Evolutionary conservation across 805 yeast genomes (phyloP), one percentile per base, ranked within the genome.

Genomic region (Lipomyces sp.): DNA sequence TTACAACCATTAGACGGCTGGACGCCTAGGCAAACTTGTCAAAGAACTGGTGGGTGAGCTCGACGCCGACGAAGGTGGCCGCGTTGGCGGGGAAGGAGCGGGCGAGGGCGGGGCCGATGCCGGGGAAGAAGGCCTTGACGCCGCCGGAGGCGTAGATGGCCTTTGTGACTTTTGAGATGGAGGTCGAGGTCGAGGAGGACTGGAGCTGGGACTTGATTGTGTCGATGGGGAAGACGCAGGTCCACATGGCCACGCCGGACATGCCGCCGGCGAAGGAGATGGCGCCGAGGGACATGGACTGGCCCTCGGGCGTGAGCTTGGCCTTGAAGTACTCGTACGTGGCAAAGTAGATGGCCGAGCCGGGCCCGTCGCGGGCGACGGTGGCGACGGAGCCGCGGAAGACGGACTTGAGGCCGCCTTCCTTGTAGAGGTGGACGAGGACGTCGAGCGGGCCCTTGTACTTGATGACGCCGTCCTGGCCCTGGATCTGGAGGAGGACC

Each of bases 61-160:
- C 98, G 28, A 91, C 98, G 41, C 98, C 98, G 32, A 88, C 78
- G 72, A 91, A 91, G 2, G 98, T 90, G 7, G 98, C 98, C n/a
- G 98, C 98, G 69, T 93, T 91, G 21, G 98, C 98, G 2, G 98
- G 98, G 84, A 93, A 91, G 36, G 95, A 83, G 69, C 98, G 79
- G 23, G 88, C 80, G 64, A 91, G 73, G 2, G 98, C 98, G 4
- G 98, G 97, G 0, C 96, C 97, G 22, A 91, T 76, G 50, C 98
- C 98, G 2, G 98, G 98, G 86, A 90, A 91, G 71, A 91, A 91
- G 0, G 95, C 96, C 66, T 82, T 84, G 58, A 88, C 10, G 23
- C 97, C 97, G 21, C 90, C 91, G 56, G 79, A 79, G 5, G 71
- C 67, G 66, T 89, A 88, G 43, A 91, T 83, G 47, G 77, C 73